A percentile compares a stretch with the other conserved stretches of the same genome.
phyloP scores from a whole-genome alignment of 2,329 filamentous ascomycete species.

The Gnomoniopsis sp. region DNA sequence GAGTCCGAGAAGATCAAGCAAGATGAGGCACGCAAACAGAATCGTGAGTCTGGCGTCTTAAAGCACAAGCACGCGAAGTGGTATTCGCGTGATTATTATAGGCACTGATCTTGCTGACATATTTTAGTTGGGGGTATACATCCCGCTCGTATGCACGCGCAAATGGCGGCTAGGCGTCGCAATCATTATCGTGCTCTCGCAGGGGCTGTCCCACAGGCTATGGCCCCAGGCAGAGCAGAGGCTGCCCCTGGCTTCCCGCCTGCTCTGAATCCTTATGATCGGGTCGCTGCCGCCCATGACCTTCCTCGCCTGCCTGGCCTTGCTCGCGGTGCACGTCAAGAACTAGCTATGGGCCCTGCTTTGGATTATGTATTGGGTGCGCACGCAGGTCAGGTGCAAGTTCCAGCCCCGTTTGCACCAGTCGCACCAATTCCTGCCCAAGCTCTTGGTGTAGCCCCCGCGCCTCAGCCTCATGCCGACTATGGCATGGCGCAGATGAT shows the following conservation, averaged over 20 bases:
- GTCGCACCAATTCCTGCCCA: too few species aligned
- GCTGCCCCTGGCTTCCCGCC: neutral
- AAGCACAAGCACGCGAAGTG: neutral
- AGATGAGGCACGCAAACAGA: constrained; percentile 34
- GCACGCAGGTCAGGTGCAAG: neutral
- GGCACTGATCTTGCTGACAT: neutral
- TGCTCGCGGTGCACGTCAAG: neutral
- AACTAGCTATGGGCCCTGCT: neutral
- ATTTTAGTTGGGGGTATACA: neutral
- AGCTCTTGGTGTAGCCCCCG: neutral
- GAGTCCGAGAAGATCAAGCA: constrained; percentile 51
- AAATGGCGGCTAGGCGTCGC: too few species aligned
- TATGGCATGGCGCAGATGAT: neutral
- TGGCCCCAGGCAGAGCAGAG: neutral
- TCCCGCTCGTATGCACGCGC: too few species aligned
- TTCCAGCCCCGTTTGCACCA: too few species aligned
- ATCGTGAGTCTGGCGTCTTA: neutral
- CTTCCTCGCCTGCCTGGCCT: neutral
- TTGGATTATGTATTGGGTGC: neutral
- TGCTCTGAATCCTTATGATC: neutral
- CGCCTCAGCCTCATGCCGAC: neutral
- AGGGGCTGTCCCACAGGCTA: too few species aligned
- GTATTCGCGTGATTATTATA: too few species aligned
- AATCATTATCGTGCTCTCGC: too few species aligned
- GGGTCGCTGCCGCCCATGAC: neutral